These are phyloP conservation scores for Pichia sp. DNA, from an alignment of 1,139 yeast species.

Conservation along the genomic window DNA sequence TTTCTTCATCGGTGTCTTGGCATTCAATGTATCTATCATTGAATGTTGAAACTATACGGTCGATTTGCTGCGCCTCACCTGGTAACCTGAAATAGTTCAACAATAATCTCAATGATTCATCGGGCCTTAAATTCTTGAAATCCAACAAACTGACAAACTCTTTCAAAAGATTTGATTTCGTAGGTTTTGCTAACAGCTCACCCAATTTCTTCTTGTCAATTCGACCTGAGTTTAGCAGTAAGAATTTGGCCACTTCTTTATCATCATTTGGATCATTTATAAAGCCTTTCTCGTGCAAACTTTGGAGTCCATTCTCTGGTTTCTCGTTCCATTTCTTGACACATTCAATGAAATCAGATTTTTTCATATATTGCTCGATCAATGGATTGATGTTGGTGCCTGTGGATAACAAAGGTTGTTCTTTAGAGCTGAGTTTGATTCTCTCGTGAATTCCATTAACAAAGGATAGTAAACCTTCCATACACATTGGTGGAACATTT, in stretches of 20 bases:
- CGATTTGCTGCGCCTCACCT: slow-evolving; percentile 96
- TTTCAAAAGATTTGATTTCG: slow-evolving; percentile 50
- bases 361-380: slow-evolving; percentile 46
- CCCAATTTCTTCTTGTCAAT: slow-evolving; percentile 85
- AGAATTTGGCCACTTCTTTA: slow-evolving; percentile 62
- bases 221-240: slow-evolving; percentile 71
- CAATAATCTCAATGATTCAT: slow-evolving; percentile 82
- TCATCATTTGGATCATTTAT: slow-evolving; percentile 46
- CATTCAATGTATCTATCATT: slow-evolving; percentile 69
- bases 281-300: slow-evolving; percentile 55
- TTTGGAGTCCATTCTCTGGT: slow-evolving; percentile 66
- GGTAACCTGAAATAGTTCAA: slow-evolving; percentile 85
- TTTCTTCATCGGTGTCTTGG: slow-evolving; percentile 28
- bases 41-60: slow-evolving; percentile 80
- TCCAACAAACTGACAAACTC: slow-evolving; percentile 67
- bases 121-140: slow-evolving; percentile 72
- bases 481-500: slow-evolving; percentile 86
- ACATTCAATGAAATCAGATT: slow-evolving; percentile 66
- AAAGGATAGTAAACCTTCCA: slow-evolving; percentile 76
- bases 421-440: slow-evolving; percentile 27
- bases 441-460: slow-evolving; percentile 60
- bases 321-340: slow-evolving; percentile 67
- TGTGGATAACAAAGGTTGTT: slow-evolving; percentile 13
- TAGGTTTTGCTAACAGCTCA: slow-evolving; percentile 73
- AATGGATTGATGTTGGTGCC: slow-evolving; percentile 19